Evolutionary conservation across 2,329 filamentous ascomycete species (phyloP), one percentile per base, ranked within the genome.

Genomic region (Aspergillus sergii): DNA sequence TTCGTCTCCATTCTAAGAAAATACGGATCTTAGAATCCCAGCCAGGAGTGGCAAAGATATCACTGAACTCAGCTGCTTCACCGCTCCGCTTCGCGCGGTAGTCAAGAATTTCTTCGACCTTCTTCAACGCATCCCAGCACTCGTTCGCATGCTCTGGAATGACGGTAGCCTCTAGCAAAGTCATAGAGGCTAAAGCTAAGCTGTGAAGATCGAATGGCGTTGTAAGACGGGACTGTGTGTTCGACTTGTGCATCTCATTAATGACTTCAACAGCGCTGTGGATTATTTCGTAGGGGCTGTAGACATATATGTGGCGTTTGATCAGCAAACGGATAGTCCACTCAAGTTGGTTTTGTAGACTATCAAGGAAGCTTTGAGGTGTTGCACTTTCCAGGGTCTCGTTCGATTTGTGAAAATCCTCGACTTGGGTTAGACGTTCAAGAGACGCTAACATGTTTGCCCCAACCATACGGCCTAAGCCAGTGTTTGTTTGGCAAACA

Each of bases 91-190:
- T 77, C 26, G 74, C 79, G 26, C 84, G 81, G 10, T 78, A 74
- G 45, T 82, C 79, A 51, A 85, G 77, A 3, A 84, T 77, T 12
- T 79, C 76, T 58, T 86, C 82, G 4, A 85, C 83, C 58, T 82
- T 83, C 32, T 81, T 77, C n/a, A 89, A 73, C 0, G 72, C 63
- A 7, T 73, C 70, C 77, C 78, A 80, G 64, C 78, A 80, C 58
- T 80, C 74, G 53, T 69, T 73, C 3, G 75, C 64, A 53, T 76
- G 67, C 50, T 78, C 77, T 6, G 78, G 77, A 39, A 80, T 69
- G 32, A 80, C 78, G 7, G 77, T 78, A 3, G 78, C 73, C 62
- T 81, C 79, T 3, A 81, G 73, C 9, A 81, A 73, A 36, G 79
- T 81, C 71, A 81, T 77, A 10, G 77, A 72, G 21, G 78, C 77